Base-by-base conservation (phyloP, 768 basidiomycete genomes). In the Amanita phalloides region DNA sequence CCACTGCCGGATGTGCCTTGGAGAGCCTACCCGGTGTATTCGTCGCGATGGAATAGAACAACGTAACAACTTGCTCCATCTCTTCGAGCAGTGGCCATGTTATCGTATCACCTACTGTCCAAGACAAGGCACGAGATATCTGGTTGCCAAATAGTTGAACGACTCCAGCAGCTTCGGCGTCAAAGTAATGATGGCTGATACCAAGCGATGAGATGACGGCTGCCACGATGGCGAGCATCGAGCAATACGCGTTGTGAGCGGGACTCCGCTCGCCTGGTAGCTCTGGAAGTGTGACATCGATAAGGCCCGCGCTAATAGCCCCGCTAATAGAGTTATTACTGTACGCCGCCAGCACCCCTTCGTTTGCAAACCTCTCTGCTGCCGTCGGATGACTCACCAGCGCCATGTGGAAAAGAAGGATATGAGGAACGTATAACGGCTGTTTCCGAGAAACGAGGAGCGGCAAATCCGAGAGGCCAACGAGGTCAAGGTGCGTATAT, bases 341-440 rank as follows among this genome's bases (percentile, higher is more conserved):
- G 62, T 95, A 93, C 0, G 91, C 86, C 0, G 82, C 67, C 17
- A 95, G 67, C 1, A 90, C 71, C 30, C 91, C 90, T 56, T 87
- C 89, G 57, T 84, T 82, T 4, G 91, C 90, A 23, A 96, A 77
- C 53, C 86, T 71, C 63, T 95, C 92, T 0, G 93, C 91, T 0
- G 89, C 83, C 1, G 78, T 74, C 0, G 84, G 78, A 49, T 87
- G 75, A 53, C 79, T 79, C 13, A 86, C 89, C 17, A 96, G 68
- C 0, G 88, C 79, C 72, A 92, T 85, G 61, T 95, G 91, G 70
- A 96, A 89, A 28, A 84, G 70, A 49, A 96, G 78, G 52, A 95
- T 71, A 58, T 89, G 85, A 0, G 86, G 81, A 0, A 85, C 74
- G 60, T 90, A 90, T 25, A 86, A 66, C 10, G 87, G 78, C 61